Percentiles rank a stretch among this genome's conserved stretches.
Conservation (phyloP, 106 monocot species). For the Dendrobium chrysotoxum region DNA sequence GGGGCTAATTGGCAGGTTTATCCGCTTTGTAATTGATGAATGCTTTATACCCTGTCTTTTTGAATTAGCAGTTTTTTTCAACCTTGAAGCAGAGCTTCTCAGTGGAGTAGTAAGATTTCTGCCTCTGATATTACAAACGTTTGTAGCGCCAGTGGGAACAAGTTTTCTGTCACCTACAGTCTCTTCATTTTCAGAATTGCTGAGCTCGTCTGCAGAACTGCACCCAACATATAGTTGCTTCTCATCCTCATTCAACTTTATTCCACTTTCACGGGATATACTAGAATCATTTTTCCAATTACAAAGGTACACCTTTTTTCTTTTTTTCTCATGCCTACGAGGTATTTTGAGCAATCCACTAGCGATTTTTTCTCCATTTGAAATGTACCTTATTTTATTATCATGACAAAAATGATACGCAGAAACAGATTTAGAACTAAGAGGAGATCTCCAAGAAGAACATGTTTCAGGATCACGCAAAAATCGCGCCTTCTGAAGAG, state of each 20-base stretch:
- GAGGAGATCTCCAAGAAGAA: conserved; percentile 82
- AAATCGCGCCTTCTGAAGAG: conserved; percentile 60
- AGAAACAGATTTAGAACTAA: conserved; percentile 59
- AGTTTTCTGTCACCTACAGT: conserved; percentile 23
- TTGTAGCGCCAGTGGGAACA: conserved; percentile 15
- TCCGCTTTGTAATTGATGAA: conserved; percentile 26
- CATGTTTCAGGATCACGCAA: conserved; percentile 89
- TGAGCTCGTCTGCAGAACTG: conserved; percentile 20
- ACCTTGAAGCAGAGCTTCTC: conserved; percentile 33
- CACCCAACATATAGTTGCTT: conserved; percentile 27
- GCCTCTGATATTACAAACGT: conserved; percentile 6
- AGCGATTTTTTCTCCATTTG: conserved; percentile 12
- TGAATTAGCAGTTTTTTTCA: conserved; percentile 25
- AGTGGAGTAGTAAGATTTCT: conserved; percentile 13
- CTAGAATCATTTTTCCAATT: conserved; percentile 72
- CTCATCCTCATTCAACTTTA: conserved; percentile 33
- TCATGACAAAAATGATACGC: conserved; percentile 21
- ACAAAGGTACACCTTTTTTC: conserved; percentile 65
- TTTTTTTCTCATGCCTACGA: conserved; percentile 26
- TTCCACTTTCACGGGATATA: conserved; percentile 55
- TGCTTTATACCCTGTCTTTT: conserved; percentile 20
- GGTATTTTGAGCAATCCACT: conserved; percentile 15
- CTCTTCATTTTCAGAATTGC: conserved; percentile 23
- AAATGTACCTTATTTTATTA: conserved; percentile 19
- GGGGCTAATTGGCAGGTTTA: conserved; percentile 29